These are phyloP conservation scores for Ogataea populi-albae DNA, from an alignment of 805 yeast species.

Conservation along the genomic window DNA sequence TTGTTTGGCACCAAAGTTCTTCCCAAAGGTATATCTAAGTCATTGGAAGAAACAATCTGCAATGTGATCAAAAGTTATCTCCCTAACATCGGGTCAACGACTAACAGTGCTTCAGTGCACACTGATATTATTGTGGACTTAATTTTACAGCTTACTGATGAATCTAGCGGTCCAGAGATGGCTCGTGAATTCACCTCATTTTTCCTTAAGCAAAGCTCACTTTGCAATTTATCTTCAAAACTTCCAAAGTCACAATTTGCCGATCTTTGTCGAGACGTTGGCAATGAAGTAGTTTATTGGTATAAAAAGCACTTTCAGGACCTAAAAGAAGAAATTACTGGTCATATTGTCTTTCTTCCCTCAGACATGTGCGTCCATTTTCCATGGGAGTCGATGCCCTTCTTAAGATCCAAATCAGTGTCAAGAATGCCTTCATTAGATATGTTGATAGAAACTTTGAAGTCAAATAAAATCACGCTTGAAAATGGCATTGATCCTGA, in stretches of 20 bases:
- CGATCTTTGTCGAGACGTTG: slow-evolving; percentile 50
- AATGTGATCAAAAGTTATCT: slow-evolving; percentile 42
- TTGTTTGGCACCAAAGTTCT: slow-evolving; percentile 44
- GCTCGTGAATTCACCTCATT: no score
- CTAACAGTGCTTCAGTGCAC: no score
- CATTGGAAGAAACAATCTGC: slow-evolving; percentile 38
- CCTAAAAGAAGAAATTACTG: not conserved
- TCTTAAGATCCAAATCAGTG: slow-evolving; percentile 51
- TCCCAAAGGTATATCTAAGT: slow-evolving; percentile 23
- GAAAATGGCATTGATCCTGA: slow-evolving; percentile 19
- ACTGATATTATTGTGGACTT: no score
- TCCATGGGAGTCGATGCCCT: slow-evolving; percentile 88
- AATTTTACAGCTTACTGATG: no score
- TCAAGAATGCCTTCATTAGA: slow-evolving; percentile 73
- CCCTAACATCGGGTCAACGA: no score
- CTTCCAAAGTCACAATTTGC: slow-evolving; percentile 64
- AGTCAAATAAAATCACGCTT: slow-evolving; percentile 15
- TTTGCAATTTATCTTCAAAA: no score
- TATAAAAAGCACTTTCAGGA: no score
- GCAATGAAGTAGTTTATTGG: no score
- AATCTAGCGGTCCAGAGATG: no score
- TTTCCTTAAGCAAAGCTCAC: no score
- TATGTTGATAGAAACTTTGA: slow-evolving; percentile 40
- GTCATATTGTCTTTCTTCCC: slow-evolving; percentile 68
- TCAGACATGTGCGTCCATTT: slow-evolving; percentile 62